Evolutionary conservation across 148 eudicot genomes (phyloP).

Genomic region (Cornus suecica): DNA sequence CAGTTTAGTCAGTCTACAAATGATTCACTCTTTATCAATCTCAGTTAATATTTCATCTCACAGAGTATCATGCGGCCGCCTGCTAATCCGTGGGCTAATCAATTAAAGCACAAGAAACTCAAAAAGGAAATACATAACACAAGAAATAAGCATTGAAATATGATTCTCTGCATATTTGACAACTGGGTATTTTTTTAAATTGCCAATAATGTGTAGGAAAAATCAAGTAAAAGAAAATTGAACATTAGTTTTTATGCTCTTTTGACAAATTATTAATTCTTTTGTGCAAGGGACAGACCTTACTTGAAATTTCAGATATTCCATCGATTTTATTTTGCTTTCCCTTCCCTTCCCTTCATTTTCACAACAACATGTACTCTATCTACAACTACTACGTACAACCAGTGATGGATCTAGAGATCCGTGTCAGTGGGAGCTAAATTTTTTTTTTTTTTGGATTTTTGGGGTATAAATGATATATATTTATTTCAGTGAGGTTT

Average conservation of each 20-base stretch:
- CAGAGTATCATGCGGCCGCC: slow-evolving; percentile 23
- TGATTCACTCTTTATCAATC: not conserved
- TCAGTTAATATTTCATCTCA: not conserved
- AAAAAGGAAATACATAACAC: not conserved
- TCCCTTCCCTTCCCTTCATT: not conserved
- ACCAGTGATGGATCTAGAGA: too few species aligned
- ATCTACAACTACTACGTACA: too few species aligned
- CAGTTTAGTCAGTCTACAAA: not conserved
- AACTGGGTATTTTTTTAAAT: not conserved
- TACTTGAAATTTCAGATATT: too few species aligned
- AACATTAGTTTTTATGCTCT: not conserved
- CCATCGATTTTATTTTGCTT: not conserved
- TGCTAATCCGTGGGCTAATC: slow-evolving; percentile 31
- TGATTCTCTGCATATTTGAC: not conserved
- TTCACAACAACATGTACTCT: too few species aligned
- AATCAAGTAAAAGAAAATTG: not conserved
- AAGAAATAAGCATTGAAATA: not conserved
- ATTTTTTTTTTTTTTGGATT: too few species aligned
- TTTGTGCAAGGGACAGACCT: too few species aligned
- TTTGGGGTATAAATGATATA: too few species aligned
- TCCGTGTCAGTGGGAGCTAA: too few species aligned
- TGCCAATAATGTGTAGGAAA: not conserved
- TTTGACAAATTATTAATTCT: not conserved
- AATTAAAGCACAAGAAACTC: slow-evolving; percentile 25
- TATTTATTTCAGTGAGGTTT: too few species aligned